Conservation (phyloP, 495 filamentous ascomycete species). For the Cercophora samala region DNA sequence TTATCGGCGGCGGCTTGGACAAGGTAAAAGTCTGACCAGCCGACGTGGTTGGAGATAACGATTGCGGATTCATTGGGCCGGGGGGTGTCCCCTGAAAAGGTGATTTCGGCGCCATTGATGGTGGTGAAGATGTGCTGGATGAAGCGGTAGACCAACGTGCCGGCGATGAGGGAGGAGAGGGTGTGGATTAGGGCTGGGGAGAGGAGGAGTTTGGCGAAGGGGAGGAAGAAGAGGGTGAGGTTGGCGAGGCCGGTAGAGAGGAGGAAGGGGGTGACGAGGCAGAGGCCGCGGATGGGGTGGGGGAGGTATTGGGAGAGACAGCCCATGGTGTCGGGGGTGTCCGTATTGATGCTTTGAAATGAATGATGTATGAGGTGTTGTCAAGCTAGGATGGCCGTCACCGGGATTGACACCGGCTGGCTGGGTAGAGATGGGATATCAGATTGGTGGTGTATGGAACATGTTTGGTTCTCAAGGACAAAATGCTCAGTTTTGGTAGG, state of each 20-base stretch:
- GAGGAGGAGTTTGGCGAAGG: neutral
- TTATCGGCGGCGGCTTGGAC: slow-evolving; percentile 53
- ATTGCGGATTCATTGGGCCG: slow-evolving; percentile 51
- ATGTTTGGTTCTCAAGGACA: neutral
- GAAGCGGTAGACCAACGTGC: slow-evolving; percentile 46
- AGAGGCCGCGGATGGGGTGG: slow-evolving; percentile 31
- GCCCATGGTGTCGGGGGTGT: neutral
- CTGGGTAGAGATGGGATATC: neutral
- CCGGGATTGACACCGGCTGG: neutral
- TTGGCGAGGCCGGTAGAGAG: neutral
- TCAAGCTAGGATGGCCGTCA: neutral
- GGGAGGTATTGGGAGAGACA: neutral
- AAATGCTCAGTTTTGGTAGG: neutral
- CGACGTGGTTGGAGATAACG: slow-evolving; percentile 55
- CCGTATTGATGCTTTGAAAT: neutral
- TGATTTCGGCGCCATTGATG: slow-evolving; percentile 49
- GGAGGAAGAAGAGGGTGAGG: neutral
- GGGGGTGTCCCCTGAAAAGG: slow-evolving; percentile 46
- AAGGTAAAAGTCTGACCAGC: slow-evolving; percentile 60
- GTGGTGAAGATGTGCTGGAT: slow-evolving; percentile 52
- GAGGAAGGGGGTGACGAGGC: neutral
- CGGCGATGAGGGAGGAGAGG: slow-evolving; percentile 48
- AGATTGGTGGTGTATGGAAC: neutral
- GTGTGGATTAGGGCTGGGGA: slow-evolving; percentile 43
- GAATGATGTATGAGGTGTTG: neutral